Conservation (phyloP, 2,329 filamentous ascomycete genomes). For the Lachnellula cervina region DNA sequence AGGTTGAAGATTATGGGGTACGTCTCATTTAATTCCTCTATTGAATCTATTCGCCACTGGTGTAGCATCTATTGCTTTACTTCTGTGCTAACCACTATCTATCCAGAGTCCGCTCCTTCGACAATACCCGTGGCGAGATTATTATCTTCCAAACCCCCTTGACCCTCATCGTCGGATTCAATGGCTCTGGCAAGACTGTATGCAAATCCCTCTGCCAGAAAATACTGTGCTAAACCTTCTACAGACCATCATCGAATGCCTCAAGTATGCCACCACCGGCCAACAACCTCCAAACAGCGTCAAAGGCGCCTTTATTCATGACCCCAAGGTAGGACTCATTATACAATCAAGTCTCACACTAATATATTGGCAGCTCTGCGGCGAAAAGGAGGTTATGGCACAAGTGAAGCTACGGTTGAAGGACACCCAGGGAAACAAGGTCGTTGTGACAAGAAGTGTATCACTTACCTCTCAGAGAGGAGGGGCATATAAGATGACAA, state of each 20-base stretch:
- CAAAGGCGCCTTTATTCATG: conserved; percentile 90
- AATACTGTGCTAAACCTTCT: conserved; percentile 9
- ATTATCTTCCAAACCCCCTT: conserved; percentile 88
- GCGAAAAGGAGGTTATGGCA: conserved; percentile 83
- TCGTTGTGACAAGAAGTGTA: conserved; percentile 78
- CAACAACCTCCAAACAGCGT: conserved; percentile 87
- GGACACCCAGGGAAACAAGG: conserved; percentile 69
- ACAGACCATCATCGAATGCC: conserved; percentile 93
- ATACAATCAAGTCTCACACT: conserved; percentile 12
- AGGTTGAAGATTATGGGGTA: conserved; percentile 81
- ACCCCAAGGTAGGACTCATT: conserved; percentile 64
- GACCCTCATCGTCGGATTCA: conserved; percentile 94
- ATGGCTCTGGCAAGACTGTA: conserved; percentile 92
- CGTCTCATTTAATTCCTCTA: background rate
- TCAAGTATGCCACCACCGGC: conserved; percentile 96
- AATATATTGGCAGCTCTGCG: conserved; percentile 51
- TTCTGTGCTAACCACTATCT: background rate
- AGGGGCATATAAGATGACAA: conserved; percentile 66
- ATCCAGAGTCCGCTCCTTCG: conserved; percentile 73
- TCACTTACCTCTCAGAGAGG: conserved; percentile 82
- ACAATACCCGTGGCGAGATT: conserved; percentile 65
- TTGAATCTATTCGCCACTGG: too few species aligned
- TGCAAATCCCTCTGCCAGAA: conserved; percentile 9
- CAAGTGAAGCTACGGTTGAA: conserved; percentile 89
- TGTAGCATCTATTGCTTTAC: background rate